Evolutionary conservation across 495 filamentous ascomycete genomes (phyloP), one percentile per base, ranked within the genome.

Genomic region (Aspergillus olivimuriae): DNA sequence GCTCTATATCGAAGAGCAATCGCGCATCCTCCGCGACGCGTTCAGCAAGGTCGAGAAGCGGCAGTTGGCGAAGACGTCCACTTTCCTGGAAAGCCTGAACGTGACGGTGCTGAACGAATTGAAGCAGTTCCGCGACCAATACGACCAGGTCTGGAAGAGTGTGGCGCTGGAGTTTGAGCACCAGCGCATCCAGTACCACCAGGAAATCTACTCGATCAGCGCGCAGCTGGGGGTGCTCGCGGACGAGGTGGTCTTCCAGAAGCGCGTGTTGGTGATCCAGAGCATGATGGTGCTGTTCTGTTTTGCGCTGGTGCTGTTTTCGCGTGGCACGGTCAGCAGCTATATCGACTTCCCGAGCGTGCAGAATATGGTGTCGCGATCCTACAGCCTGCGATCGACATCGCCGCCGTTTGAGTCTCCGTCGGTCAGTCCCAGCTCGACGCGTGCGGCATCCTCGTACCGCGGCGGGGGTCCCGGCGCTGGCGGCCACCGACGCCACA

Each of bases 1-100:
- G 2, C 86, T 94, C 53, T 98, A 97, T 58, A 96, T 98, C 50
- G 90, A 96, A 66, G 86, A 92, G 39, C 92, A 98, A 57, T 97
- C 92, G 12, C 81, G 80, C 33, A 87, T 95, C 41, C 75, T 98
- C 2, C 86, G 90, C 14, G 89, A 95, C 41, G 89, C 91, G 1
- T 92, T 98, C 51, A 78, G 76, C 34, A 89, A 89, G 58, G 87
- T 94, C 32, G 91, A 97, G 57, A 87, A 86, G 53, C 80, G 85
- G 17, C 92, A 98, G 57, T 70, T 94, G 23, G 69, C 77, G 22
- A 94, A 92, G 58, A 89, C 90, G 5, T 82, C 80, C 23, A 72
- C 68, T 6, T 95, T 96, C 60, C 73, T 98, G 17, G 79, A 89
- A 51, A 80, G 74, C 14, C 71, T 98, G 11, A 97, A 98, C 61